Conservation (phyloP, 257 asterid genomes). For the Rauvolfia tetraphylla region DNA sequence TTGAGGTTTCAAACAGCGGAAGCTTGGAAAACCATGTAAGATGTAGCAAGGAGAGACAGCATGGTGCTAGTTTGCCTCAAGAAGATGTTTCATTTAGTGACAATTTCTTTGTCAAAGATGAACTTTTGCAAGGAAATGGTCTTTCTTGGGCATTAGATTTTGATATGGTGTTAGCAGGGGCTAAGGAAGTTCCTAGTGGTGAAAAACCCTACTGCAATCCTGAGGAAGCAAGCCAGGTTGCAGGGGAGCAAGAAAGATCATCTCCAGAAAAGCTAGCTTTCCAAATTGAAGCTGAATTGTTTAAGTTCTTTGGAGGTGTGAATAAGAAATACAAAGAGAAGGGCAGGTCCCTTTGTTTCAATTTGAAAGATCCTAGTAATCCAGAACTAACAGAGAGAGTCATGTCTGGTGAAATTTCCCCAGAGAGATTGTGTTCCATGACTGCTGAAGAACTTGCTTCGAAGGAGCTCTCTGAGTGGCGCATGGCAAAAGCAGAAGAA, state of each 20-base stretch:
- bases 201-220: slow-evolving; percentile 32
- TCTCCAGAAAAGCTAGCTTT: slow-evolving; percentile 55
- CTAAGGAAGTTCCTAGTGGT: slow-evolving; percentile 37
- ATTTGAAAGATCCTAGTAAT: slow-evolving; percentile 86
- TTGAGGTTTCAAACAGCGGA: slow-evolving; percentile 38
- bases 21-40: slow-evolving; percentile 35
- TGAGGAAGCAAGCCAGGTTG: slow-evolving; percentile 33
- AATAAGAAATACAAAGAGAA: slow-evolving; percentile 95
- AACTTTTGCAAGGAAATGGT: slow-evolving; percentile 95
- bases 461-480: slow-evolving; percentile 94
- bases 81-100: slow-evolving; percentile 68
- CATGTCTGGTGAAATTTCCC: slow-evolving; percentile 76
- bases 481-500: slow-evolving; percentile 92
- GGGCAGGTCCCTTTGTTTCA: slow-evolving; percentile 92
- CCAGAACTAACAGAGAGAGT: slow-evolving; percentile 93
- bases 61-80: slow-evolving; percentile 49
- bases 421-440: slow-evolving; percentile 87
- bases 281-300: slow-evolving; percentile 72
- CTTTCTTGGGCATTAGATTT: slow-evolving; percentile 95
- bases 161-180: slow-evolving; percentile 52
- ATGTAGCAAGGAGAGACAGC: slow-evolving; percentile 47
- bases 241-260: slow-evolving; percentile 19
- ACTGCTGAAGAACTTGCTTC: slow-evolving; percentile 99
- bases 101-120: slow-evolving; percentile 79
- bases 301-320: slow-evolving; percentile 73